Evolutionary conservation across 2,329 filamentous ascomycete genomes (phyloP).

Genomic region (Aaosphaeria pasadenensis): DNA sequence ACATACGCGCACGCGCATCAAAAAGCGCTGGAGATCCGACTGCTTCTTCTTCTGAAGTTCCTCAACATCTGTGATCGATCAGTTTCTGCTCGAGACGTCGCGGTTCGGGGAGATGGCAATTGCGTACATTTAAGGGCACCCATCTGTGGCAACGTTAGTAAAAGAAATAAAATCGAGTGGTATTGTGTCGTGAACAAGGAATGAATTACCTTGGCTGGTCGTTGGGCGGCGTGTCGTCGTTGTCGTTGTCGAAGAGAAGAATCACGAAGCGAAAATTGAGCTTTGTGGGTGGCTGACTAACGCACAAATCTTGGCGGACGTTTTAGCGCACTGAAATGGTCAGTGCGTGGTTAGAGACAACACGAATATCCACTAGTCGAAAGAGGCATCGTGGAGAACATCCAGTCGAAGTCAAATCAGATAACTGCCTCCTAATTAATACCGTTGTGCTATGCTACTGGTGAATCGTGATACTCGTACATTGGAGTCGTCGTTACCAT

Average conservation of each 20-base stretch:
- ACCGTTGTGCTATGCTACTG: no score
- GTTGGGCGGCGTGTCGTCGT: slow-evolving; percentile 31
- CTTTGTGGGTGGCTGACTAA: slow-evolving; percentile 25
- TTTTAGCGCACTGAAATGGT: no score
- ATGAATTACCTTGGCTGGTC: slow-evolving; percentile 33
- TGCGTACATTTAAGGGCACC: slow-evolving; percentile 86
- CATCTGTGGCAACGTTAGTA: slow-evolving; percentile 60
- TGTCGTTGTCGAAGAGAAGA: slow-evolving; percentile 16
- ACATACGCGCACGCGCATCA: slow-evolving; percentile 71
- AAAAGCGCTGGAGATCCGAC: slow-evolving; percentile 99
- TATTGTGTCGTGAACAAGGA: slow-evolving; percentile 1
- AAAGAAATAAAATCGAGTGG: neutral
- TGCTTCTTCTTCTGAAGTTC: slow-evolving; percentile 99
- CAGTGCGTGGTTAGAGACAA: no score
- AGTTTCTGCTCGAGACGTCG: slow-evolving; percentile 37
- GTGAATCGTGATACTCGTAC: no score
- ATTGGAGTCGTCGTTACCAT: no score
- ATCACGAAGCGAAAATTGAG: slow-evolving; percentile 21
- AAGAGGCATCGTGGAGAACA: no score
- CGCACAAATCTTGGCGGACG: slow-evolving; percentile 3
- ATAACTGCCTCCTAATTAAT: no score
- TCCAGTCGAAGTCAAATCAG: no score
- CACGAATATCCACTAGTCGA: no score
- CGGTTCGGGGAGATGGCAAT: neutral
- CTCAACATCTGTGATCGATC: slow-evolving; percentile 64